Base-by-base conservation (phyloP, 108 stramenopile species). In the Nitzschia palea region DNA sequence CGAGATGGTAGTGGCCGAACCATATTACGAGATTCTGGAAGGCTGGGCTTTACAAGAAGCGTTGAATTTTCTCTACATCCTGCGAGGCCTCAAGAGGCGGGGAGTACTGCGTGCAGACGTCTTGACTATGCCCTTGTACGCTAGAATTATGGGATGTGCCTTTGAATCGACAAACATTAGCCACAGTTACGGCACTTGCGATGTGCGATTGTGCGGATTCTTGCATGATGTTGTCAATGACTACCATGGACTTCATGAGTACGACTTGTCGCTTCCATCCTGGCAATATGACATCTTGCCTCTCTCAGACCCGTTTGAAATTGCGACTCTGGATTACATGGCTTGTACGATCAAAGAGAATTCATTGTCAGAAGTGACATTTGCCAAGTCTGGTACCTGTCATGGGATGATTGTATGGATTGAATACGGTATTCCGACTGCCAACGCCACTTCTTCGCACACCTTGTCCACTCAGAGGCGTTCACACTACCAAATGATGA, bases 21-120 rank as follows among this genome's bases (percentile, higher is more conserved):
- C 91, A 17, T 90, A 89, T 62, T 94, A 86, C 58, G 82, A 89
- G 73, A 69, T 85, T 30, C 55, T 82, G 55, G 83, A 88, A 57
- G 88, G 86, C n/a, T 91, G 88, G 87, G 80, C 80, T 53, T 50
- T 90, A 22, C 78, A 86, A 52, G 86, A 86, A 71, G 89, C 89
- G 5, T 50, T 90, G 14, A 89, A 94, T 37, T 91, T 76, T 67
- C 86, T 70, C 61, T 80, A 89, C 73, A 65, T 80, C 3, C 53
- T 89, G 0, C 66, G 78, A 1, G 64, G 76, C 18, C 52, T 89
- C 55, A 83, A 78, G 50, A 34, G 53, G 27, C 69, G 78, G 26
- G 58, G 63, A 5, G 50, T 91, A 0, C 36, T 90, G 1, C 61
- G 74, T 12, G 34, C 37, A n/a, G 28, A 65, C n/a, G 69, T 78